phyloP scores from a whole-genome alignment of 148 eudicot species.

The Agrostemma githago region DNA sequence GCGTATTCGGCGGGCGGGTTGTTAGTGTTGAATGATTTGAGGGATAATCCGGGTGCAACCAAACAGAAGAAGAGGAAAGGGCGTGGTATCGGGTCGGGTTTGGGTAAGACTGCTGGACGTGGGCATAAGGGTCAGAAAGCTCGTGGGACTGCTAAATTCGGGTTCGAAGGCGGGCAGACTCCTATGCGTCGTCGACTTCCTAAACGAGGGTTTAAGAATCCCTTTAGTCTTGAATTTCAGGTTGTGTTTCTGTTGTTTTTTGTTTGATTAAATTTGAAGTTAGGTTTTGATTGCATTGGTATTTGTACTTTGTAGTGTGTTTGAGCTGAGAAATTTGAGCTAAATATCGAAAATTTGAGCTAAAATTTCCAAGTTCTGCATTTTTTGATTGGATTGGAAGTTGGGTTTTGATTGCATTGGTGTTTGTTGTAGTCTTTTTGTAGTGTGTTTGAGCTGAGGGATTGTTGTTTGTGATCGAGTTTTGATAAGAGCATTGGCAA shows the following conservation, averaged over 20 bases:
- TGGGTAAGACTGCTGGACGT: slow-evolving; percentile 92
- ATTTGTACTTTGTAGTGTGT: not conserved
- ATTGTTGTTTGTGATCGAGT: not conserved
- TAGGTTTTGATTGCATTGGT: not conserved
- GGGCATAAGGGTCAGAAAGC: slow-evolving; percentile 99
- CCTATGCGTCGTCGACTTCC: slow-evolving; percentile 76
- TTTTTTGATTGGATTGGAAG: too few relatives aligned
- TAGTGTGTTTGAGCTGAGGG: too few relatives aligned
- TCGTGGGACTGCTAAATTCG: slow-evolving; percentile 78
- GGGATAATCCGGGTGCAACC: slow-evolving; percentile 76
- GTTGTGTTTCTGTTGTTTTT: slow-evolving; percentile 27
- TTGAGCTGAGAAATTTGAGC: not conserved
- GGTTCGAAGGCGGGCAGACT: slow-evolving; percentile 95
- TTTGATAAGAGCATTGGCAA: not conserved
- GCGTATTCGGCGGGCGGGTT: slow-evolving; percentile 55
- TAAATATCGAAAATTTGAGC: too few relatives aligned
- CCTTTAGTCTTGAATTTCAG: slow-evolving; percentile 81
- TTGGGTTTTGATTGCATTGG: too few relatives aligned
- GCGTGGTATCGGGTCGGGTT: slow-evolving; percentile 92
- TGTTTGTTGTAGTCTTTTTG: too few relatives aligned
- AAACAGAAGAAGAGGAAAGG: slow-evolving; percentile 92
- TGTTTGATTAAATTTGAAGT: not conserved
- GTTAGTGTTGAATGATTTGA: slow-evolving; percentile 64
- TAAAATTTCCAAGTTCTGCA: too few relatives aligned
- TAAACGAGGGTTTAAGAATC: slow-evolving; percentile 82